Conservation (phyloP, 371 early-diverging fungal species). For the Rhizopus stolonifer region DNA sequence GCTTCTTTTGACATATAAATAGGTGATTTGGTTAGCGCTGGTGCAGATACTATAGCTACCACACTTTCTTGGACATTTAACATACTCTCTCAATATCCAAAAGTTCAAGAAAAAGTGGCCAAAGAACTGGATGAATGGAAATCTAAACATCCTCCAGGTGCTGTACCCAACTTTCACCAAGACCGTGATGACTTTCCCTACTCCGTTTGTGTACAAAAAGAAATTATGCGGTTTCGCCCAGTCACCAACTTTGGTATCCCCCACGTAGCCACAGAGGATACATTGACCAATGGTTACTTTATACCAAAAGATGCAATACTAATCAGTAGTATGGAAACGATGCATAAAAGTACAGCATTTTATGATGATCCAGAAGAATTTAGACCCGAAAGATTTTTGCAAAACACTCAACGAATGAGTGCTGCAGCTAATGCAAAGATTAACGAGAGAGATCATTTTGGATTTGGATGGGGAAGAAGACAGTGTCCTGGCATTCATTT, state of each 20-base stretch:
- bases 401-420: neutral
- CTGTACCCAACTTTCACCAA: neutral
- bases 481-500: constrained; percentile 13
- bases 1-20: neutral
- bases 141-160: neutral
- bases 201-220: constrained; percentile 6
- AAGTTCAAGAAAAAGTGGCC: constrained; percentile 2
- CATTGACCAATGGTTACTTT: neutral
- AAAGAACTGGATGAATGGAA: constrained; percentile 13
- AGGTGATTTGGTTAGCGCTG: constrained; percentile 15
- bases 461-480: constrained; percentile 11
- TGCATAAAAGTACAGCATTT: constrained; percentile 2
- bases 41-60: constrained; percentile 11
- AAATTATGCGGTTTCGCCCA: constrained; percentile 10
- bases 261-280: constrained; percentile 5
- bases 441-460: constrained; percentile 2
- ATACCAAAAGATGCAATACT: constrained; percentile 6
- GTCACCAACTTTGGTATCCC: constrained; percentile 5
- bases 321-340: constrained; percentile 3
- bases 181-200: constrained; percentile 6
- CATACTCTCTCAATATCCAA: constrained; percentile 6
- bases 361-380: constrained; percentile 6
- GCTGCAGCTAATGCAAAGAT: constrained; percentile 3
- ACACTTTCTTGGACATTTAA: constrained; percentile 12
- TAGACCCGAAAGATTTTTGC: constrained; percentile 9